Evolutionary conservation across 345 rosid species (phyloP), one percentile per base, ranked within the genome.

Genomic region (Populus davidiana): DNA sequence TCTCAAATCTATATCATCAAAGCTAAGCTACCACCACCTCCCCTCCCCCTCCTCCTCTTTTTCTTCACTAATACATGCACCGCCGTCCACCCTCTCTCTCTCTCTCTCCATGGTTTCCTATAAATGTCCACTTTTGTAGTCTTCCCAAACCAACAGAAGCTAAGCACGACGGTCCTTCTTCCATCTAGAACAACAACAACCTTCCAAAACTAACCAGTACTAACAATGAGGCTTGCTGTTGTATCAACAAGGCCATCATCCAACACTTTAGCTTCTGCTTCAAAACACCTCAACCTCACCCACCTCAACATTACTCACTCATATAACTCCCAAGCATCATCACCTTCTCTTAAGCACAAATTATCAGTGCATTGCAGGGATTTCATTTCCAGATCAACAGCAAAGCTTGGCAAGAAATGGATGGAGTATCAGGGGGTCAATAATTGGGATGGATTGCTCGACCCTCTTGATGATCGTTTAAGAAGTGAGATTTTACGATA

Each of bases 361-460:
- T 2, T 41, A 16, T 6, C 66, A n/a, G 12, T 39, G 8, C 49
- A 7, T 38, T 31, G 52, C 71, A 8, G 29, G 10, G 13, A 5
- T 2, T 49, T 35, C 56, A 1, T 31, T 11, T 0, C 20, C 36
- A 33, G 23, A 0, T 18, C 25, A 8, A 12, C 18, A 13, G 14
- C n/a, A 23, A 77, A 69, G 61, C 70, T 81, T 2, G 81, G 78
- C 2, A 69, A 71, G 67, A 70, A 67, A 11, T 82, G 85, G 85
- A 70, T 8, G 76, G 82, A 82, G 59, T 78, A 82, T 71, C 85
- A 82, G 38, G 85, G 85, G 1, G 27, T 54, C 35, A 64, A 70
- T 18, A 75, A 82, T 59, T 82, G 85, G 85, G 74, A 78, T n/a
- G 85, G 85, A 52, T 44, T 82, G 54, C 81, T 82, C 1, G 79